These are phyloP conservation scores for Myxozyma nipponensis DNA, from an alignment of 805 yeast genomes.

Conservation along the genomic window DNA sequence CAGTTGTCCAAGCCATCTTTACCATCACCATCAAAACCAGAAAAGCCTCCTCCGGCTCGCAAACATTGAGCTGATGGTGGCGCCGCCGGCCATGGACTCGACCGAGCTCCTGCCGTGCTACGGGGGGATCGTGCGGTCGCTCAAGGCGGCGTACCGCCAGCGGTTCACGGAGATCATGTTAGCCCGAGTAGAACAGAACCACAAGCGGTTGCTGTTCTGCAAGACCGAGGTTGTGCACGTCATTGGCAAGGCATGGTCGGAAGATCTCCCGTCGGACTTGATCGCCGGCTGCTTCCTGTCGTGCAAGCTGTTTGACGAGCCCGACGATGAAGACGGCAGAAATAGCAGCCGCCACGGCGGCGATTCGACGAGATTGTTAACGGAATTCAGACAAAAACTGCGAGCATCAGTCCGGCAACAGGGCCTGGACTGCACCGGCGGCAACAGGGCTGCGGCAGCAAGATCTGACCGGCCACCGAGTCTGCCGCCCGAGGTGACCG, in stretches of 20 bases:
- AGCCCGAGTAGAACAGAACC: slow-evolving; percentile 10
- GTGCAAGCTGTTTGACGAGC: not conserved
- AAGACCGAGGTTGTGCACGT: slow-evolving; percentile 22
- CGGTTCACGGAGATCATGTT: slow-evolving; percentile 18
- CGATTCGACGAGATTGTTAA: too few species aligned
- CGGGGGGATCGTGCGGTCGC: slow-evolving; percentile 14
- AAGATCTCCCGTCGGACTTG: slow-evolving; percentile 13
- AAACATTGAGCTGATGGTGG: slow-evolving; percentile 17
- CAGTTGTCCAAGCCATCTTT: slow-evolving; percentile 16
- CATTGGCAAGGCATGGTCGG: slow-evolving; percentile 21
- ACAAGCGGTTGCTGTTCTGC: slow-evolving; percentile 6
- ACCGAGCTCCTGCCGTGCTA: slow-evolving; percentile 16
- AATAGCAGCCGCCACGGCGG: too few species aligned
- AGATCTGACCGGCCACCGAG: too few species aligned
- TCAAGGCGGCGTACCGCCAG: slow-evolving; percentile 20
- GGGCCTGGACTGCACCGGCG: not conserved
- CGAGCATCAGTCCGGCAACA: not conserved
- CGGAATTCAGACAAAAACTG: not conserved
- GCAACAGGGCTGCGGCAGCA: too few species aligned
- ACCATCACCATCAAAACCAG: slow-evolving; percentile 2
- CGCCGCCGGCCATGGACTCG: slow-evolving; percentile 15
- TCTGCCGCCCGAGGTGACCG: not conserved
- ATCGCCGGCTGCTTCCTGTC: slow-evolving; percentile 13
- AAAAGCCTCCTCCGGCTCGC: too few species aligned
- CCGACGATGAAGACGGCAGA: too few species aligned